phyloP scores from a whole-genome alignment of 140 eudicot species.

The Anethum foeniculum region DNA sequence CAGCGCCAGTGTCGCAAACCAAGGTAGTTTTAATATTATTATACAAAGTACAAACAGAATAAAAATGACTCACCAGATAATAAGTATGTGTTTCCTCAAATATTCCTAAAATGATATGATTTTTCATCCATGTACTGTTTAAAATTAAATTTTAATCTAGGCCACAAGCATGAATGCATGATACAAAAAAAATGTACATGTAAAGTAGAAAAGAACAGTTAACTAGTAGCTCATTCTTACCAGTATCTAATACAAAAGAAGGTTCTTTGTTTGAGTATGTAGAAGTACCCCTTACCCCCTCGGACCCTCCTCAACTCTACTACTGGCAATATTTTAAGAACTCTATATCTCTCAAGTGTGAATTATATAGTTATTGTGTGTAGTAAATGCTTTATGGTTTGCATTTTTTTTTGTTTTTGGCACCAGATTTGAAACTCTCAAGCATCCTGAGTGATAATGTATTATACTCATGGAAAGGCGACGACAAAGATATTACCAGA shows the following conservation, averaged over 20 bases:
- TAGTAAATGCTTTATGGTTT: not conserved
- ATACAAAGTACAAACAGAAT: too few relatives aligned
- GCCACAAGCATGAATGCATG: not conserved
- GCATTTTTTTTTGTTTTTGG: constrained; percentile 2
- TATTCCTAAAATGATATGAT: too few relatives aligned
- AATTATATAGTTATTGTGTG: constrained; percentile 1
- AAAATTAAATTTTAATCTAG: not conserved
- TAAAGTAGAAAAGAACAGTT: not conserved
- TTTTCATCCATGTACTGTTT: not conserved
- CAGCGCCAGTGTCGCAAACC: too few relatives aligned
- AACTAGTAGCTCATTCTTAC: not conserved
- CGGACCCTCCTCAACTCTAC: not conserved
- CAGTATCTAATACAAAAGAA: not conserved
- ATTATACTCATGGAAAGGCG: constrained; percentile 60
- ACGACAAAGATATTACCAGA: constrained; percentile 50
- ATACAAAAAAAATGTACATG: not conserved
- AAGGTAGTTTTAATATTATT: too few relatives aligned
- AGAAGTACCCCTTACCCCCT: not conserved
- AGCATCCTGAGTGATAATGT: constrained; percentile 53
- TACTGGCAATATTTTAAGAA: not conserved
- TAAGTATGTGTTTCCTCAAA: too few relatives aligned
- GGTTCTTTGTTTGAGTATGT: not conserved
- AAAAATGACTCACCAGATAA: too few relatives aligned
- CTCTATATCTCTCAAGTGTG: not conserved
- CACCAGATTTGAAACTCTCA: constrained; percentile 50